phyloP scores from a whole-genome alignment of 192 early-diverging fungal species.

The Borealophlyctis nickersoniae region DNA sequence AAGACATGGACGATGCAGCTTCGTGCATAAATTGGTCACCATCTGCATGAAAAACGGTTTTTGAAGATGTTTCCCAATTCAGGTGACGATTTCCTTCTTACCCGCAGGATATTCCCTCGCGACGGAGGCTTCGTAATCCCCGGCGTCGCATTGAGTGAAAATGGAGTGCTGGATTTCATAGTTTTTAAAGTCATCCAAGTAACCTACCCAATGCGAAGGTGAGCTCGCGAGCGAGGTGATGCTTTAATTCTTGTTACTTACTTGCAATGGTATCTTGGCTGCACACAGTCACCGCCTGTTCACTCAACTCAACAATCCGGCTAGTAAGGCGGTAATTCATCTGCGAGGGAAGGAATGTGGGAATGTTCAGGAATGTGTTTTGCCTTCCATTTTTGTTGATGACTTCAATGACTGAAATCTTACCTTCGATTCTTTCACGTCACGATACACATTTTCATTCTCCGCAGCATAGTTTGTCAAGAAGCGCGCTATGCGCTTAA shows the following conservation, averaged over 20 bases:
- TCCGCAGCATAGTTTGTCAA: constrained; percentile 31
- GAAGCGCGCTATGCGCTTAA: constrained; percentile 34
- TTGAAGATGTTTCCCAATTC: no score
- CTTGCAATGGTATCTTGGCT: constrained; percentile 26
- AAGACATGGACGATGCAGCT: background rate
- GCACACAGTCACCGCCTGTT: constrained; percentile 34
- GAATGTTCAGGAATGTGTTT: no score
- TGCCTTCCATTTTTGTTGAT: no score
- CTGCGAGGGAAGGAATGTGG: no score
- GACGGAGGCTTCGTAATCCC: constrained; percentile 39
- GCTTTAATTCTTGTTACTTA: constrained; percentile 12
- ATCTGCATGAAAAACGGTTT: background rate
- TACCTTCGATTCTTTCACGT: constrained; percentile 28
- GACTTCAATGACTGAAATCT: background rate
- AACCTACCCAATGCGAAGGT: constrained; percentile 29
- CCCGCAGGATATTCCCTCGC: background rate
- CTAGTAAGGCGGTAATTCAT: constrained; percentile 31
- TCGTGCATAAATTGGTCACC: background rate
- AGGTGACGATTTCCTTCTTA: no score
- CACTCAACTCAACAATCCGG: constrained; percentile 39
- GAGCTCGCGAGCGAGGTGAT: constrained; percentile 18
- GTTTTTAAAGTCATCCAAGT: constrained; percentile 45
- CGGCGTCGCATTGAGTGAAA: constrained; percentile 46
- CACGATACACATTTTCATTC: constrained; percentile 35
- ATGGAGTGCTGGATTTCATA: constrained; percentile 42